Evolutionary conservation across 352 stramenopile species (phyloP), one percentile per base, ranked within the genome.

Genomic region (Phytophthora cajani): DNA sequence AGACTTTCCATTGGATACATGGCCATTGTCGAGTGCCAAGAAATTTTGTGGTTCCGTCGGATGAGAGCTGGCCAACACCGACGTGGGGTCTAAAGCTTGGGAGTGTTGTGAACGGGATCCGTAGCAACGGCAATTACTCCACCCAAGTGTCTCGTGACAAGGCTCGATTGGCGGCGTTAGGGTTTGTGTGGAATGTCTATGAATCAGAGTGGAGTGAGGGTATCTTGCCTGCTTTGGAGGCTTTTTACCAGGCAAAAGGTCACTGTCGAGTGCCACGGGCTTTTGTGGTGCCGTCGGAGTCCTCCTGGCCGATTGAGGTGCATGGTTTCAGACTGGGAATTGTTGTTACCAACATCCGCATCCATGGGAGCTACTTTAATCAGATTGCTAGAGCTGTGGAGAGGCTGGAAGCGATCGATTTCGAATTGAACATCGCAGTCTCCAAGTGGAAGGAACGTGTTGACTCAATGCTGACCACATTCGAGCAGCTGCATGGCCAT

Each of bases 231-330:
- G 58, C 78, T 17, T 47, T 88, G 9, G 74, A 59, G 65, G 56
- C 32, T 2, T 88, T 83, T 40, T 69, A 75, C 0, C 21, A 50
- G 4, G 4, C 79, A 5, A 52, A 83, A 38, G 58, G 60, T 2
- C 69, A 86, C 58, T 60, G 62, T 0, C 30, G 59, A 44, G 0
- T 90, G 7, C 69, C 72, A 33, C 30, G 7, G 30, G 30, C 0
- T 32, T 90, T 88, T 67, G 73, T 83, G 2, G 74, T 90, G 2
- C 78, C 82, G 2, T 25, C 44, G 1, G 62, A 71, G 3, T 40
- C 38, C 5, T 67, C 61, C 11, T 90, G 82, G 82, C 75, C 79
- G 5, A 21, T 44, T 19, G 47, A 75, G 17, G 33, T 69, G 5
- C 72, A 70, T 32, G 75, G 68, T 4, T 19, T 81, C 19, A 63